Conservation (phyloP, 306 rosid species). For the Hippophae tibetana region DNA sequence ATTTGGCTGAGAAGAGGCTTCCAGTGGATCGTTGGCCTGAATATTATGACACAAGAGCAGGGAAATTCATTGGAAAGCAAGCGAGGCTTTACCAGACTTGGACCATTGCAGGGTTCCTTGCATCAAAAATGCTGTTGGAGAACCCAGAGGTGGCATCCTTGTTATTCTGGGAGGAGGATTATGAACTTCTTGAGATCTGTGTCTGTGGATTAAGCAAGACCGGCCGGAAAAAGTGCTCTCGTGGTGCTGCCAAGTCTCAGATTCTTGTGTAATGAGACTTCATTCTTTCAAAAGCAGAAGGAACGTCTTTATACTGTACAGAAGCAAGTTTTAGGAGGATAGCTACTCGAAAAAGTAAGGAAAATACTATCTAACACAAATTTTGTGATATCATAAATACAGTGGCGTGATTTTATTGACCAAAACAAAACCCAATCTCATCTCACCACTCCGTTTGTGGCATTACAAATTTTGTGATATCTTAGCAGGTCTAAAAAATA, state of each 20-base stretch:
- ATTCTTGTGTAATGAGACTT: slow-evolving; percentile 45
- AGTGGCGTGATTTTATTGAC: too few relatives aligned
- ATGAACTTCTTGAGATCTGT: slow-evolving; percentile 77
- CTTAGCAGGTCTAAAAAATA: too few relatives aligned
- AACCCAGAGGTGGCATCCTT: slow-evolving; percentile 68
- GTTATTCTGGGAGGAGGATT: slow-evolving; percentile 83
- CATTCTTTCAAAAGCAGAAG: slow-evolving; percentile 15
- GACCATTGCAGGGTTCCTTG: slow-evolving; percentile 85
- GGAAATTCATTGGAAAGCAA: slow-evolving; percentile 85
- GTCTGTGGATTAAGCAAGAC: slow-evolving; percentile 74
- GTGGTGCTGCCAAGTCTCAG: slow-evolving; percentile 76
- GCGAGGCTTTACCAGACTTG: slow-evolving; percentile 76
- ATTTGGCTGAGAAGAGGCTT: slow-evolving; percentile 69
- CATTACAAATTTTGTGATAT: too few relatives aligned
- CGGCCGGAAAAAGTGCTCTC: slow-evolving; percentile 71
- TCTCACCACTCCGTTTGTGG: too few relatives aligned
- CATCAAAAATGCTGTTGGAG: slow-evolving; percentile 86
- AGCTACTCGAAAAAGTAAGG: slow-evolving; percentile 5
- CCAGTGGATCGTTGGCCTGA: slow-evolving; percentile 78
- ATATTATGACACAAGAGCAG: slow-evolving; percentile 78
- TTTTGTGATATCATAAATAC: background rate
- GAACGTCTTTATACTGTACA: slow-evolving; percentile 20
- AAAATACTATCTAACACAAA: background rate
- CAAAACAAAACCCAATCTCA: too few relatives aligned
- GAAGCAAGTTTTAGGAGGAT: slow-evolving; percentile 18